Conservation (phyloP, 805 yeast genomes). For the Pichia californica region DNA sequence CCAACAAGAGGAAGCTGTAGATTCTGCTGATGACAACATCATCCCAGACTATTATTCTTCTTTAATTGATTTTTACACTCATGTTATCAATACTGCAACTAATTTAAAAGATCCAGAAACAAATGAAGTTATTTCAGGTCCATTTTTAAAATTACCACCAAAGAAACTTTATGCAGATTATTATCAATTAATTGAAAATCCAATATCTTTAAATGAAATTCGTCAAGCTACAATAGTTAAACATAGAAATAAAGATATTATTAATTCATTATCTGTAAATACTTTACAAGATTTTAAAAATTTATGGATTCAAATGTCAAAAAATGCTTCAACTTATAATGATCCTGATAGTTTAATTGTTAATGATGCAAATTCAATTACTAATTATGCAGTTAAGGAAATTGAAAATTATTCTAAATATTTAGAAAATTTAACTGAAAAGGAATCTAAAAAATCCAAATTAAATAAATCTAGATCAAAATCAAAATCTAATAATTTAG, state of each 20-base stretch:
- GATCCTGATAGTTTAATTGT: slow-evolving; percentile 62
- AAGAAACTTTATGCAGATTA: slow-evolving; percentile 73
- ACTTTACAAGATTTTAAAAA: slow-evolving; percentile 40
- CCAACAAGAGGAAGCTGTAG: no score
- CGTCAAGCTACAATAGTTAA: slow-evolving; percentile 33
- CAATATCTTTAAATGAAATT: slow-evolving; percentile 68
- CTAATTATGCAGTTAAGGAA: slow-evolving; percentile 48
- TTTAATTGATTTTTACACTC: slow-evolving; percentile 9
- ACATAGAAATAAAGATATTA: background rate
- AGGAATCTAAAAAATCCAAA: background rate
- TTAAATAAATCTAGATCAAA: background rate
- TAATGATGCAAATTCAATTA: slow-evolving; percentile 52
- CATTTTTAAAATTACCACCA: slow-evolving; percentile 65
- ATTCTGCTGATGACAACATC: no score
- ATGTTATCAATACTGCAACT: slow-evolving; percentile 6
- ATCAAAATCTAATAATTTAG: background rate
- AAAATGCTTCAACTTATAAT: slow-evolving; percentile 68
- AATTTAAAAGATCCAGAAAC: slow-evolving; percentile 13
- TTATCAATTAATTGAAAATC: slow-evolving; percentile 53
- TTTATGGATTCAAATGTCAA: slow-evolving; percentile 60
- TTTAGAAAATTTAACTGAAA: background rate
- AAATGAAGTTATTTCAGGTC: slow-evolving; percentile 33
- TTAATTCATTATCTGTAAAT: slow-evolving; percentile 24
- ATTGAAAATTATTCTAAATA: slow-evolving; percentile 30
- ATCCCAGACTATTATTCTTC: background rate